Evolutionary conservation across 345 rosid species (phyloP).

Genomic region (Luvunga scandens): DNA sequence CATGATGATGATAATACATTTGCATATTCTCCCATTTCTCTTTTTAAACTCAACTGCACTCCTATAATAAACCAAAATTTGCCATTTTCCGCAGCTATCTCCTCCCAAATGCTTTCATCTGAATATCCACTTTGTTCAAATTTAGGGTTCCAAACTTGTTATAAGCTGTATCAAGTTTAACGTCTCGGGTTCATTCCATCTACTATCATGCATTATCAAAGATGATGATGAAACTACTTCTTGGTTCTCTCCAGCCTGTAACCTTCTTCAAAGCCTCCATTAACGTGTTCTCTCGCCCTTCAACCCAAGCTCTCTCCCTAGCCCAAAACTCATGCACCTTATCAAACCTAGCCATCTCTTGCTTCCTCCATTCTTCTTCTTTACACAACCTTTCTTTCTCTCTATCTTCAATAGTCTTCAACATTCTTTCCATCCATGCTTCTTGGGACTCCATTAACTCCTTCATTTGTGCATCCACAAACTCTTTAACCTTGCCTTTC

Average conservation of each 20-base stretch:
- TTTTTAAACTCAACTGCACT: constrained; percentile 31
- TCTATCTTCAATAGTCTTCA: constrained; percentile 47
- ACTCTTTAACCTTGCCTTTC: constrained; percentile 45
- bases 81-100: constrained; percentile 43
- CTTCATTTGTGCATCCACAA: constrained; percentile 42
- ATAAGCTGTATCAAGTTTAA: constrained; percentile 36
- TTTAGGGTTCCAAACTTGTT: constrained; percentile 33
- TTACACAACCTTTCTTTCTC: constrained; percentile 43
- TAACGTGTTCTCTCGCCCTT: constrained; percentile 46
- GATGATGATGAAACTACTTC: not conserved
- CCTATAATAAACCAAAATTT: constrained; percentile 35
- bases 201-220: not conserved
- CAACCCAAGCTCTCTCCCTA: constrained; percentile 49
- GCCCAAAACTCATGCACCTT: constrained; percentile 49
- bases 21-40: constrained; percentile 49
- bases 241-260: constrained; percentile 20
- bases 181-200: constrained; percentile 46
- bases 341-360: constrained; percentile 42
- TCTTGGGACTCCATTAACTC: constrained; percentile 51
- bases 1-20: constrained; percentile 22
- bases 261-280: constrained; percentile 44
- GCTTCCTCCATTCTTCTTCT: constrained; percentile 55
- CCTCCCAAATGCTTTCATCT: constrained; percentile 38
- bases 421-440: constrained; percentile 58
- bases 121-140: constrained; percentile 32